phyloP scores from a whole-genome alignment of 768 basidiomycete genomes.

The Pleurotus sapidus region DNA sequence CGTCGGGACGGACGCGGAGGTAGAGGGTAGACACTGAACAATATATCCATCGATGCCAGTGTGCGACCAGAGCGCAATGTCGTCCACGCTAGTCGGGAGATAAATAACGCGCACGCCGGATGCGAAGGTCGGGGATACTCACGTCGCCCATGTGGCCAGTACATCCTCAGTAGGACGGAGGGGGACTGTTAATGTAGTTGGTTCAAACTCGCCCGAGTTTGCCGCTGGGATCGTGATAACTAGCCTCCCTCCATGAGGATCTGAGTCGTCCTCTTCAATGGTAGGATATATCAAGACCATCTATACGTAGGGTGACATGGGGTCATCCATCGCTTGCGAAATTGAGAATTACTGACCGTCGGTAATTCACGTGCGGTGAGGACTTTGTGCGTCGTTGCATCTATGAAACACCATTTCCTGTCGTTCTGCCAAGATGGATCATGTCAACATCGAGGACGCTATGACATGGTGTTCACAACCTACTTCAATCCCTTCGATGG shows the following conservation, averaged over 20 bases:
- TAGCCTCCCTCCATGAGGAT: slow-evolving; percentile 46
- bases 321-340: background rate
- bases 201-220: slow-evolving; percentile 40
- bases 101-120: background rate
- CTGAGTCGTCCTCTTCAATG: slow-evolving; percentile 43
- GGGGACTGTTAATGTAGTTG: slow-evolving; percentile 53
- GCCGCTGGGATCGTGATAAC: slow-evolving; percentile 54
- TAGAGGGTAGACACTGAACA: slow-evolving; percentile 29
- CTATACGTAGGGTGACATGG: slow-evolving; percentile 27
- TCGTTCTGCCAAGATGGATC: slow-evolving; percentile 48
- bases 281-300: slow-evolving; percentile 65
- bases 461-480: slow-evolving; percentile 9
- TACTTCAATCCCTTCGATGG: slow-evolving; percentile 65
- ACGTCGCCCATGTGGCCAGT: slow-evolving; percentile 57
- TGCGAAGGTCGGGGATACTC: slow-evolving; percentile 17
- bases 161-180: slow-evolving; percentile 49
- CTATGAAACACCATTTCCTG: slow-evolving; percentile 68
- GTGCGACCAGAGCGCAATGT: slow-evolving; percentile 47
- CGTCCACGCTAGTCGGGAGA: slow-evolving; percentile 41
- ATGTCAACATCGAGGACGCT: background rate
- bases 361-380: slow-evolving; percentile 67
- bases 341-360: slow-evolving; percentile 39
- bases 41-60: slow-evolving; percentile 65
- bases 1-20: slow-evolving; percentile 16
- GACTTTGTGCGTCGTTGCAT: slow-evolving; percentile 46